Evolutionary conservation across 768 basidiomycete species (phyloP), one percentile per base, ranked within the genome.

Genomic region (Chlorophyllum brunneum): DNA sequence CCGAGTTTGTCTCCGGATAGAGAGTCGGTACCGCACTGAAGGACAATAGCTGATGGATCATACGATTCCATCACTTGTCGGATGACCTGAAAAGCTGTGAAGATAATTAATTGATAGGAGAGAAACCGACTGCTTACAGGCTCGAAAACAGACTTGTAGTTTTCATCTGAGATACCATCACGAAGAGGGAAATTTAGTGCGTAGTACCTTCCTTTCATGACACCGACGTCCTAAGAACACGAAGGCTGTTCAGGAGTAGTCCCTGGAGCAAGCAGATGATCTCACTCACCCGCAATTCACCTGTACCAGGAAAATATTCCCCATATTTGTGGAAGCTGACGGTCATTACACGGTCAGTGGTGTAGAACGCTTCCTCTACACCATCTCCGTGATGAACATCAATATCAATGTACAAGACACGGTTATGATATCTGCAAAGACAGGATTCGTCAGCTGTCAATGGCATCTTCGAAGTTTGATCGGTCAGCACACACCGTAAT

Each of bases 311-410:
- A 69, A 99, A 99, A 69, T 89, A 99, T 68, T 99, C 97, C 29
- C 97, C 97, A 58, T 98, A 99, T 68, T 98, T 98, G 67, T 99
- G 97, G 70, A 98, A 97, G 60, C 91, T 94, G 63, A 86, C 86
- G 0, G 95, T 98, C 97, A 98, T 98, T 51, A 99, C 97, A 38
- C 97, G 80, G 65, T 99, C 95, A 18, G 97, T 98, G 3, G 94
- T 95, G 68, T 98, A 99, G 67, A 99, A 99, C 0, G 97, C 97
- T 69, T 99, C 97, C 65, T 99, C 97, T 20, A 99, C 97, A 37
- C 97, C 97, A 67, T 99, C 97, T 13, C 97, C 97, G 56, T 99
- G 97, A 65, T 99, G 97, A 1, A 97, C 92, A 65, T 99, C 97
- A 54, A 99, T 95, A 64, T 99, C 97, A 59, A 99, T 94, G 69